Base-by-base conservation (phyloP, 2,329 filamentous ascomycete species). In the Fusarium verticillioides region DNA sequence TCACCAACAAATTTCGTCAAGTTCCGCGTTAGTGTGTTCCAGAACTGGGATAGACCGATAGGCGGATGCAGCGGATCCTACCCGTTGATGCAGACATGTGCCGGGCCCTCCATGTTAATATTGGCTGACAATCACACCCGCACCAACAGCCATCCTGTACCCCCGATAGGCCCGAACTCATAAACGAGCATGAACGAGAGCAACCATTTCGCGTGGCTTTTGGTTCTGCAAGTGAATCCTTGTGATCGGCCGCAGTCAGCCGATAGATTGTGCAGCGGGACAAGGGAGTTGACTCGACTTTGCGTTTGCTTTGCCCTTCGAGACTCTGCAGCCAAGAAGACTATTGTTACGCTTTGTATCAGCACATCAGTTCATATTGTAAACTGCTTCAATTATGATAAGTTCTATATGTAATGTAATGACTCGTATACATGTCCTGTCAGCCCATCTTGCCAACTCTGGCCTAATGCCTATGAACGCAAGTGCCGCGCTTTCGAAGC, bases 401-500 rank as follows among this genome's bases (percentile, higher is more conserved):
- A 28, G 30, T n/a, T 58, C 37, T 36, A 26, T 57, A 34, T 46
- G 28, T 26, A 57, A 58, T 46, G n/a, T 18, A 26, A 23, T 23
- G 40, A n/a, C 36, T 54, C 28, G 21, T 36, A 21, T 36, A 26
- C 37, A 37, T n/a, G 19, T 15, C 30, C 37, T 28, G 9, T 18
- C 49, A 21, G 37, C 9, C n/a, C 23, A 57, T 50, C 19, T 46
- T 30, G 15, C 40, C 19, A 19, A 39, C 26, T 19, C 26, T 9
- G 16, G 10, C 32, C 39, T 39, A 75, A 40, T 76, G 74, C 58
- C 68, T 76, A 43, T 75, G 73, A 32, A 64, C 60, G 30, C 74
- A 76, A 13, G 26, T 26, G 18, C 74, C 71, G 42, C 74, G 61
- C 69, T 75, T 76, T 46, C 71, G 65, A 42, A 76, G 63, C 50